phyloP scores from a whole-genome alignment of 177 flowering plant species.

The Telopea speciosissima region DNA sequence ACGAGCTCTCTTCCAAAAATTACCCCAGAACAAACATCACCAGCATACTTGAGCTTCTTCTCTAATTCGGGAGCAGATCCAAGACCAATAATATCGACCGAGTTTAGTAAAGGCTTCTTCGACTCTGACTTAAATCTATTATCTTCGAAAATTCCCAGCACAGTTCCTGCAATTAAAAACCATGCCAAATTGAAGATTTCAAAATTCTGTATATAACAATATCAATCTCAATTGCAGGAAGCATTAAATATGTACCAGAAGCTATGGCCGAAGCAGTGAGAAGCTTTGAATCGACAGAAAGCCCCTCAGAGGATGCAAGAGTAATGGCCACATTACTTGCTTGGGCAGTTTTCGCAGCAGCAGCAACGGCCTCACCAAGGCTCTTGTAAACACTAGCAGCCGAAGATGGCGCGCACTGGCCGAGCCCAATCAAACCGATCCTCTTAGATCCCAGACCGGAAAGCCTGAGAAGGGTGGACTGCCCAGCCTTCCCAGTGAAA shows the following conservation, averaged over 20 bases:
- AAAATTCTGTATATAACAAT: background rate
- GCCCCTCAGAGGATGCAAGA: constrained; percentile 67
- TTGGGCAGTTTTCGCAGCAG: constrained; percentile 72
- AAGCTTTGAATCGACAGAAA: constrained; percentile 52
- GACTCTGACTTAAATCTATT: constrained; percentile 78
- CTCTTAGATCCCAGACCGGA: constrained; percentile 75
- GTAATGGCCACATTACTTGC: constrained; percentile 65
- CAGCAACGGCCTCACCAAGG: constrained; percentile 81
- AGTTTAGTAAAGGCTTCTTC: constrained; percentile 53
- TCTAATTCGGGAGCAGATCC: constrained; percentile 75
- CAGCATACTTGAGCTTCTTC: constrained; percentile 65
- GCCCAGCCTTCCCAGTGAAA: constrained; percentile 86
- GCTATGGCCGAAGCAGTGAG: constrained; percentile 64
- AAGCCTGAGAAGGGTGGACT: constrained; percentile 69
- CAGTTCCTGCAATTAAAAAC: constrained; percentile 45
- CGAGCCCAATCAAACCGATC: constrained; percentile 81
- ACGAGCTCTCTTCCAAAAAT: constrained; percentile 80
- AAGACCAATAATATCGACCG: constrained; percentile 81
- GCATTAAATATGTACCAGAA: constrained; percentile 44
- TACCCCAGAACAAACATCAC: constrained; percentile 62
- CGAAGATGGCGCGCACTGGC: constrained; percentile 30
- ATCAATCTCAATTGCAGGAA: background rate
- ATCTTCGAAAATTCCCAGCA: constrained; percentile 74
- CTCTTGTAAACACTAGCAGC: constrained; percentile 32
- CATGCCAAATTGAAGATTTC: constrained; percentile 9